Evolutionary conservation across 1,139 yeast species (phyloP).

Genomic region (Debaryomycetaceae sp.): DNA sequence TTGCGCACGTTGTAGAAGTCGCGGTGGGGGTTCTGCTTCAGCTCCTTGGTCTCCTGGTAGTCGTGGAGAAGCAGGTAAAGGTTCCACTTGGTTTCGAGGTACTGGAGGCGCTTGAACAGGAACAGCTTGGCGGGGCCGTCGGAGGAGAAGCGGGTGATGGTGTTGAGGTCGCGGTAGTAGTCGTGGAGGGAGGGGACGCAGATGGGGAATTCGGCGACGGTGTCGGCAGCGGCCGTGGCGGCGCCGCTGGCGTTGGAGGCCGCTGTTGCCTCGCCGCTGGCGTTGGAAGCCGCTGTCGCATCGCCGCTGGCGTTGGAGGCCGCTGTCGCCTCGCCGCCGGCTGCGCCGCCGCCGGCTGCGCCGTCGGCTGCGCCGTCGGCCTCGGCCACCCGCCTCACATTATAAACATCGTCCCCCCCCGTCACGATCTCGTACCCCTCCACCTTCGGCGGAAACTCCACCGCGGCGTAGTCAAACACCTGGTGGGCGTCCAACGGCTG

Average conservation of each 20-base stretch:
- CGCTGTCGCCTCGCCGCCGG: no score
- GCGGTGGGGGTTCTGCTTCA: constrained; percentile 78
- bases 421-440: constrained; percentile 42
- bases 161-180: constrained; percentile 77
- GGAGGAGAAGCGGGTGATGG: constrained; percentile 65
- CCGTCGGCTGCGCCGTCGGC: no score
- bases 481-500: constrained; percentile 25
- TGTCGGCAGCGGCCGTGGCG: constrained; percentile 36
- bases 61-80: constrained; percentile 82
- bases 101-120: constrained; percentile 90
- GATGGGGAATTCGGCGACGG: constrained; percentile 42
- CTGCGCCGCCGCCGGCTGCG: no score
- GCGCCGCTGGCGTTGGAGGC: no score
- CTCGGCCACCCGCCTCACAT: no score
- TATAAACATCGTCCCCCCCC: constrained; percentile 66
- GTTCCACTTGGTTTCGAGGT: constrained; percentile 96
- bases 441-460: constrained; percentile 63
- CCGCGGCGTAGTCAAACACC: constrained; percentile 55
- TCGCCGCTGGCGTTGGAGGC: no score
- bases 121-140: constrained; percentile 98
- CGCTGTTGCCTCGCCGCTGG: no score
- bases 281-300: no score
- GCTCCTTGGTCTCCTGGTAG: constrained; percentile 85
- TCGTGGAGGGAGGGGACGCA: constrained; percentile 80
- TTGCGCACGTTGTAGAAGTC: constrained; percentile 97